Conservation (phyloP, 139 green algal genomes). For the Desmodesmus armatus region DNA sequence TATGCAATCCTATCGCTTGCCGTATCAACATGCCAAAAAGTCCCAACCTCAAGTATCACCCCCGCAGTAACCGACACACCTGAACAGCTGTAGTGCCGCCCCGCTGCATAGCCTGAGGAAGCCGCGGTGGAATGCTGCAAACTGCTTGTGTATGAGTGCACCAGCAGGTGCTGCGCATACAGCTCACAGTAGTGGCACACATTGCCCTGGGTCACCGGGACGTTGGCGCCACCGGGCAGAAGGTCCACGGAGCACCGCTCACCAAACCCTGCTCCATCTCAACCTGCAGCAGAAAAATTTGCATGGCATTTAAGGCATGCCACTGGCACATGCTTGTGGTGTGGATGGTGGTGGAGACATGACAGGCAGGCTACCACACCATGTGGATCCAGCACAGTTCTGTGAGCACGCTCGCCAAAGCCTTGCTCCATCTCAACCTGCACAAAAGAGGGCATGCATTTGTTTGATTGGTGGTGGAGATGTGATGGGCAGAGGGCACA, state of each 20-base stretch:
- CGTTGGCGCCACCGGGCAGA: constrained; percentile 53
- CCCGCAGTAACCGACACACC: constrained; percentile 16
- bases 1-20: not conserved
- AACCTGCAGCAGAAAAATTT: constrained; percentile 7
- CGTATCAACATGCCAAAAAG: not conserved
- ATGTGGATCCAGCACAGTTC: no score
- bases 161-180: constrained; percentile 64
- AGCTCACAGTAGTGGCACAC: constrained; percentile 71
- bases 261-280: constrained; percentile 13
- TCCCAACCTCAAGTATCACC: no score
- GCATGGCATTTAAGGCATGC: not conserved
- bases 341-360: no score
- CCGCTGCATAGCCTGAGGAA: constrained; percentile 75
- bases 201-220: constrained; percentile 75
- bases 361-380: no score
- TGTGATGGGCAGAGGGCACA: no score
- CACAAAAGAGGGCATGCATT: not conserved
- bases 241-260: constrained; percentile 59
- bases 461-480: no score
- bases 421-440: constrained; percentile 9
- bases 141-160: constrained; percentile 60
- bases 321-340: not conserved
- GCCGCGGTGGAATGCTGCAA: constrained; percentile 69
- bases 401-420: constrained; percentile 29
- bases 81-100: constrained; percentile 58